Evolutionary conservation across 345 rosid species (phyloP), one percentile per base, ranked within the genome.

Genomic region (Melastoma malabathricum): DNA sequence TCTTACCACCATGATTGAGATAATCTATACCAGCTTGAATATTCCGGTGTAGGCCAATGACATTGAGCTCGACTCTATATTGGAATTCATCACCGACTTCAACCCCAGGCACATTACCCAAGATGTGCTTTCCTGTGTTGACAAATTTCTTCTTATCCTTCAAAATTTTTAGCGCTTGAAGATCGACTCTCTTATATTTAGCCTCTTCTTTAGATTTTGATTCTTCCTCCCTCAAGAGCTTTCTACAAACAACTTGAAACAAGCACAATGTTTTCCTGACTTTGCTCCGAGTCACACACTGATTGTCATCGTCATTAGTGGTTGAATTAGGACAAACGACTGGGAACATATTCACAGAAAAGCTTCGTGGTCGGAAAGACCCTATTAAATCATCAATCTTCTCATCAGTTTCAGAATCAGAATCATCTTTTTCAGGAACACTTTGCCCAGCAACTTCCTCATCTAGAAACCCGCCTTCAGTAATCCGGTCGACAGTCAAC

Each of bases 21-120:
- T 55, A 86, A 63, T 89, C 97, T 39, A 89, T 89, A 62, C 97
- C 94, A n/a, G 72, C 72, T 61, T 81, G 86, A 19, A 58, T 54
- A 49, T 20, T 81, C 23, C 76, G 84, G 71, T 89, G 97, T 18
- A 86, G 81, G 23, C 97, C 90, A 47, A 86, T 62, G 18, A 86
- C 58, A 58, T 71, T 74, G 20, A 86, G 95, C 60, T 89, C 90
- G 5, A 80, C 69, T 43, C 85, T 72, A 50, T 83, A 89, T 41
- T 75, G 88, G 70, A 83, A 89, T 60, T 72, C 94, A 57, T 89
- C 97, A 3, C 97, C 94, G 22, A 81, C 72, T 61, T 74, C 74
- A 57, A 83, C 85, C 20, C 95, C 97, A 0, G 96, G 96, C 54
- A 89, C 75, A 15, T 72, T 3, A 59, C 98, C 98, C 23, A 87